These are phyloP conservation scores for Aspergillus sp. DNA, from an alignment of 2,329 filamentous ascomycete species.

Conservation along the genomic window DNA sequence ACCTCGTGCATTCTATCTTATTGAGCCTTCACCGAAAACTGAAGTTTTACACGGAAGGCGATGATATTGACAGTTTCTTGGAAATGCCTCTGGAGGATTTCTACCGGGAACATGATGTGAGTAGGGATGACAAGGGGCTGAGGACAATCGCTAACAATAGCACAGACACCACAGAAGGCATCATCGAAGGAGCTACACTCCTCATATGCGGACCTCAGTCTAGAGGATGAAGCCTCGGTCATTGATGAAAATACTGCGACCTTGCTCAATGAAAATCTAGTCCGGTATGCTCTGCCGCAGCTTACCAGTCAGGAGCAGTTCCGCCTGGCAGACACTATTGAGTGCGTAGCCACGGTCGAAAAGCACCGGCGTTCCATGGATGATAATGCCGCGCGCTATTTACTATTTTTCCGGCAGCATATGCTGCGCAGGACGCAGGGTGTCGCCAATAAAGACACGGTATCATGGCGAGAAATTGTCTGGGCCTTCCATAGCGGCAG, in stretches of 20 bases:
- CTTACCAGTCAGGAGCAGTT: constrained; percentile 85
- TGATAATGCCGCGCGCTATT: constrained; percentile 81
- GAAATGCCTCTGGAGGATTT: constrained; percentile 56
- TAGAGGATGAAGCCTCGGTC: constrained; percentile 58
- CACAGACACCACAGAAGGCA: constrained; percentile 38
- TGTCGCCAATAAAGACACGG: constrained; percentile 59
- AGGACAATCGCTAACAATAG: constrained; percentile 17
- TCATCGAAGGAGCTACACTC: constrained; percentile 51
- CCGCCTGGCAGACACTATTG: constrained; percentile 77
- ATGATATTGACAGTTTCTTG: constrained; percentile 75
- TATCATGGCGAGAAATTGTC: constrained; percentile 54
- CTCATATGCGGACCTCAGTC: constrained; percentile 51
- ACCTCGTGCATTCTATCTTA: constrained; percentile 70
- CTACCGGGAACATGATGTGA: constrained; percentile 47
- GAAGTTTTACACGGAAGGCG: constrained; percentile 80
- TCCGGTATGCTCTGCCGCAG: constrained; percentile 70
- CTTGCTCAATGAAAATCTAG: constrained; percentile 74
- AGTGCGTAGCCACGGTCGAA: constrained; percentile 80
- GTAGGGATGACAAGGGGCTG: constrained; percentile 6
- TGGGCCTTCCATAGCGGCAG: constrained; percentile 51
- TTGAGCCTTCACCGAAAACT: constrained; percentile 71
- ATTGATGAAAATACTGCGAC: constrained; percentile 71
- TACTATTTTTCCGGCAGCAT: constrained; percentile 84
- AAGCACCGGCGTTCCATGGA: constrained; percentile 86
- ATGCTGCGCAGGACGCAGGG: constrained; percentile 66